Percentiles rank a stretch among this genome's conserved stretches.
phyloP scores from a whole-genome alignment of 257 asterid genomes.

The Vinca minor region DNA sequence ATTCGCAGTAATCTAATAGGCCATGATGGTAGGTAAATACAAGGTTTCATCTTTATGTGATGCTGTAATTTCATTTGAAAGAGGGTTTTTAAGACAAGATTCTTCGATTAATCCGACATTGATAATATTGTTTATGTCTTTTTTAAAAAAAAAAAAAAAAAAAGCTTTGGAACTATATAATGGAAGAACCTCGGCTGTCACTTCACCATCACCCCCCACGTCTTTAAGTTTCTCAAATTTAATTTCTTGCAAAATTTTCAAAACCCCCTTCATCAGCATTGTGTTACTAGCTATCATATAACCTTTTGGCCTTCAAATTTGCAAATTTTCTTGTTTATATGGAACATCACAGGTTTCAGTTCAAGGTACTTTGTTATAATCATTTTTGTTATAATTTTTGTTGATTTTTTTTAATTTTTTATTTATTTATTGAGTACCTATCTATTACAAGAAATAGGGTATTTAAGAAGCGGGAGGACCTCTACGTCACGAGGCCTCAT shows the following conservation, averaged over 20 bases:
- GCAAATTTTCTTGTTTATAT: neutral
- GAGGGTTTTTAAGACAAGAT: neutral
- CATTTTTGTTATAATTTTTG: neutral
- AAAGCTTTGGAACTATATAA: neutral
- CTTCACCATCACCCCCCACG: neutral
- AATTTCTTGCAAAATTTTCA: neutral
- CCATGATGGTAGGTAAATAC: no score
- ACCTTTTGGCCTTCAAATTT: neutral
- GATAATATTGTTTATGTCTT: neutral
- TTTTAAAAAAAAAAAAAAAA: no score
- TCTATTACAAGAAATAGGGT: no score
- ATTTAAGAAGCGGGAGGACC: no score
- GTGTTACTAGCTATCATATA: neutral
- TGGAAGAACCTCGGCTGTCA: neutral
- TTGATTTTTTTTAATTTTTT: no score
- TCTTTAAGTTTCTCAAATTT: neutral
- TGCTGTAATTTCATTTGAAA: neutral
- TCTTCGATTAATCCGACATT: neutral
- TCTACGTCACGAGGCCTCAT: no score
- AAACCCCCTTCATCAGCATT: neutral
- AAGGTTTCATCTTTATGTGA: neutral
- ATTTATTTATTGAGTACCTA: no score
- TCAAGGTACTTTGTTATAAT: neutral
- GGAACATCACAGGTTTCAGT: slow-evolving; percentile 7
- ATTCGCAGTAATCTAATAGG: no score